Evolutionary conservation across 2,329 filamentous ascomycete species (phyloP), one percentile per base, ranked within the genome.

Genomic region (Corynespora cassiicola): DNA sequence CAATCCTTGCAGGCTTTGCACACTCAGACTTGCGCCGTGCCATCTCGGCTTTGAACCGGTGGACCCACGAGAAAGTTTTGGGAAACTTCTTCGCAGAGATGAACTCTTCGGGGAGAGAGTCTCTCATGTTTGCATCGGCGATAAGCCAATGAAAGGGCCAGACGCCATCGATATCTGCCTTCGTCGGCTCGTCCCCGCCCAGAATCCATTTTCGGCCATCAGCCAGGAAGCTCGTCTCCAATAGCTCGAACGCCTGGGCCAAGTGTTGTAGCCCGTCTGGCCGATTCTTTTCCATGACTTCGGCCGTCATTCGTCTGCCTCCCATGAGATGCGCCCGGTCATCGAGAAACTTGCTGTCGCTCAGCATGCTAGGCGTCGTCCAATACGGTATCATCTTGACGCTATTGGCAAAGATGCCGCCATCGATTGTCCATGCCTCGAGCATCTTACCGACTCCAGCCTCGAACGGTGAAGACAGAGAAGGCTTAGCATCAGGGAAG

Each of bases 91-190:
- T 60, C 7, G 70, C 57, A 2, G 76, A 77, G 45, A 88, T 76
- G 3, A 73, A 57, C n/a, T 77, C 73, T 25, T 69, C 49, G 1
- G 80, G 77, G 23, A 88, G 71, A 10, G 78, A 77, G 7, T 52
- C 9, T 76, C 76, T 30, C 87, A 69, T 8, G 3, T 34, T 34
- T 2, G 39, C 44, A 24, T 65, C 59, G 19, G 66, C 69, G 3
- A 67, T 61, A 2, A 88, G 65, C 86, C 86, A 90, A 63, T 85
- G 77, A 49, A 89, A 76, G 0, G 79, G 75, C 83, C 82, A 88
- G 9, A 86, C 69, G 67, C 74, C 81, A 68, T 90, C 82, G 43
- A 90, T 81, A 61, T 90, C 87, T 4, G 80, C 83, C 46, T 88
- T 62, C 1, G 72, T 75, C 2, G 82, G 80, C 12, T 64, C 62